Conservation (phyloP, 148 eudicot genomes). For the Camellia sinensis region DNA sequence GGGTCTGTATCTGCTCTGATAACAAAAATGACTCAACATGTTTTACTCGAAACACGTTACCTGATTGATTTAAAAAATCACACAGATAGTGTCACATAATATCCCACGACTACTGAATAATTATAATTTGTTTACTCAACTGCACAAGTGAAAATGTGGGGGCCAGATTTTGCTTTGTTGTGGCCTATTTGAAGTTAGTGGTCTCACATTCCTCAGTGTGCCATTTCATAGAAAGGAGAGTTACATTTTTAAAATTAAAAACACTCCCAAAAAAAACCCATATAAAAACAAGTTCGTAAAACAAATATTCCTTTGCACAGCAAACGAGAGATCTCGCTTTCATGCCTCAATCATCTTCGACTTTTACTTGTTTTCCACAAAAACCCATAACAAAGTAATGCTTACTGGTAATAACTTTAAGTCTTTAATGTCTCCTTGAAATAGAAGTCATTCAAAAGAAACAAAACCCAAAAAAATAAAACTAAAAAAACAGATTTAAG, state of each 20-base stretch:
- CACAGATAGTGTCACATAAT: no score
- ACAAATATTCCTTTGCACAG: slow-evolving; percentile 38
- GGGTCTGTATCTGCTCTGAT: no score
- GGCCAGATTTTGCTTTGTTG: slow-evolving; percentile 14
- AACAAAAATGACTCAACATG: no score
- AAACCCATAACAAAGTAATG: not conserved
- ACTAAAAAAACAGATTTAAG: no score
- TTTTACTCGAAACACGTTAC: no score
- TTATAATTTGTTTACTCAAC: not conserved
- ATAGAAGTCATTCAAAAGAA: slow-evolving; percentile 1
- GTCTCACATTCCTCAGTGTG: slow-evolving; percentile 48
- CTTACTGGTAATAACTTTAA: not conserved
- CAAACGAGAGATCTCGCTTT: slow-evolving; percentile 65
- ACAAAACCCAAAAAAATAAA: not conserved
- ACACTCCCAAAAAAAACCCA: not conserved
- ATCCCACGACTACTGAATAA: no score
- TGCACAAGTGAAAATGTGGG: not conserved
- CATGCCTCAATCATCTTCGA: slow-evolving; percentile 56
- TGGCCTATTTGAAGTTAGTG: slow-evolving; percentile 38
- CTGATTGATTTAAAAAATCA: no score
- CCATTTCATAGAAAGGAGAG: slow-evolving; percentile 69
- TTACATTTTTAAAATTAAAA: slow-evolving; percentile 8
- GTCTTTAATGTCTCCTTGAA: slow-evolving; percentile 3
- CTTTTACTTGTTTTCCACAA: slow-evolving; percentile 27
- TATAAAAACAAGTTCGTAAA: not conserved